Base-by-base conservation (phyloP, 2,329 filamentous ascomycete species). In the Chaetomiaceae sp. region DNA sequence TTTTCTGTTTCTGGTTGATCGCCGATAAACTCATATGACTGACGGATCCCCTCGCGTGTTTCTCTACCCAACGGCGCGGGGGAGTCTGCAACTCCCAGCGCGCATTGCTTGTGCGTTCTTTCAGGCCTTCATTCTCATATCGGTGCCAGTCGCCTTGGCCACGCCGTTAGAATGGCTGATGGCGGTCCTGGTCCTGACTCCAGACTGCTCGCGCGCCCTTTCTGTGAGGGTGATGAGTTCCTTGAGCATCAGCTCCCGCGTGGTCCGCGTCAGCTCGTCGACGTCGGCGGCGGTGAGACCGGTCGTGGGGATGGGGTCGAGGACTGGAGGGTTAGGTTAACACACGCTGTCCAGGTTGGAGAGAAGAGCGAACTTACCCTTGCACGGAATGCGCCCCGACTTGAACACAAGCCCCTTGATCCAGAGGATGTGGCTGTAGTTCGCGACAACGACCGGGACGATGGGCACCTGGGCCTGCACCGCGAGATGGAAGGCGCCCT, bases 401-500 rank as follows among this genome's bases (percentile, higher is more conserved):
- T 80, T 82, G 66, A 92, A 92, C 37, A 81, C 74, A 62, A 81
- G 67, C 40, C 76, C 75, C 71, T 84, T 84, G 62, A 84, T 71
- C 63, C 82, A 83, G 59, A 91, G 72, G 31, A 91, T 67, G 66
- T 90, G 81, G 63, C 85, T 85, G 70, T 92, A 92, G 72, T 91
- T 91, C 67, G 88, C 87, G 27, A 83, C 81, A 43, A 91, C 86
- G 33, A 95, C 80, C 0, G 94, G 94, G 3, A 99, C 86, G 64
- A 99, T 89, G 23, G 91, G 91, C 6, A 96, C 94, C 61, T 90
- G 88, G 2, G 92, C 92, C 76, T 97, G 89, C 19, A 99, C 83
- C 42, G 94, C 94, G 31, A 99, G 80, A 70, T 99, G 92, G 72
- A 99, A 99, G 43, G 92, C 94, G 55, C 94, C 94, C 77, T 99